Conservation (phyloP, 1,284 basidiomycete genomes). For the Testicularia cyperi region DNA sequence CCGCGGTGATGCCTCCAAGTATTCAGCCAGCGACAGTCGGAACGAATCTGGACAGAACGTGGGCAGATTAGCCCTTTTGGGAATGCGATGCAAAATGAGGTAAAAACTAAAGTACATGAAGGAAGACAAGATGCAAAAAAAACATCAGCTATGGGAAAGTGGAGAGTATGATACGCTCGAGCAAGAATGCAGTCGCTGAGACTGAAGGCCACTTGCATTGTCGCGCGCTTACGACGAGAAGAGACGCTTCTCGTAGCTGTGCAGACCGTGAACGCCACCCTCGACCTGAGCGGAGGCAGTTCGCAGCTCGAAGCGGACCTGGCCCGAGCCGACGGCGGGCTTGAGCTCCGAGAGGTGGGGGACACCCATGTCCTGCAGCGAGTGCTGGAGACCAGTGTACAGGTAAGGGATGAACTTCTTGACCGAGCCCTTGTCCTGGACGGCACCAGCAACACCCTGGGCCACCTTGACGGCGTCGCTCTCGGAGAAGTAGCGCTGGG, state of each 20-base stretch:
- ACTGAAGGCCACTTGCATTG: too few relatives aligned
- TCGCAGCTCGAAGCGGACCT: slow-evolving; percentile 86
- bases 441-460: slow-evolving; percentile 86
- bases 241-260: slow-evolving; percentile 68
- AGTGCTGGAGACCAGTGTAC: slow-evolving; percentile 89
- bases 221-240: slow-evolving; percentile 62
- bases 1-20: too few relatives aligned
- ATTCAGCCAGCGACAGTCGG: too few relatives aligned
- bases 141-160: too few relatives aligned
- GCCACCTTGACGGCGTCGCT: slow-evolving; percentile 92
- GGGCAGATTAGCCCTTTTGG: neutral
- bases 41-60: neutral
- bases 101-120: slow-evolving; percentile 8
- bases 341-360: slow-evolving; percentile 69
- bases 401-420: slow-evolving; percentile 86
- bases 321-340: slow-evolving; percentile 68
- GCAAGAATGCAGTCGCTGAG: too few relatives aligned
- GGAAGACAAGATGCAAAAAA: neutral
- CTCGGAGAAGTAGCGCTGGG: slow-evolving; percentile 95
- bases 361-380: slow-evolving; percentile 90
- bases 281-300: slow-evolving; percentile 95
- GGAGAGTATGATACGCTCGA: too few relatives aligned
- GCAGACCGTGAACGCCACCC: slow-evolving; percentile 82
- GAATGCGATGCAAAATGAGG: too few relatives aligned
- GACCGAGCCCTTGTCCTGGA: slow-evolving; percentile 94